phyloP scores from a whole-genome alignment of 1,284 basidiomycete genomes.

The Trichosporon sp. region DNA sequence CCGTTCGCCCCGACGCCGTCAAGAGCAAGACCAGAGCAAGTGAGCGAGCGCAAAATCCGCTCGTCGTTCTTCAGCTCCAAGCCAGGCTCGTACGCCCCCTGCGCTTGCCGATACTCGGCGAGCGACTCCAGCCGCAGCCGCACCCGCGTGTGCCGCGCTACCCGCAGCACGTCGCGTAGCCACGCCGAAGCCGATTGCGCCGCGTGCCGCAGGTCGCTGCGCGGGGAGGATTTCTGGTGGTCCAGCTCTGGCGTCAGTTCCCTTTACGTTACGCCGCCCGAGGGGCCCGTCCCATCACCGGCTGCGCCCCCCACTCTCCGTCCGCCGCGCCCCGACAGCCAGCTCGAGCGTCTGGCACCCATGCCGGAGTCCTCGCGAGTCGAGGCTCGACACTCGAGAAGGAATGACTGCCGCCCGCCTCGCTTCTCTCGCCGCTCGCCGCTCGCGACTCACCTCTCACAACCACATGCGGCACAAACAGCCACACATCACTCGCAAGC shows the following conservation, averaged over 20 bases:
- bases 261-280: background rate
- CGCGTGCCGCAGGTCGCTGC: background rate
- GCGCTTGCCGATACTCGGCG: background rate
- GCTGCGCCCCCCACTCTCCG: too few relatives aligned
- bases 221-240: background rate
- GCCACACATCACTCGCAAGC: background rate
- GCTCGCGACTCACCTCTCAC: background rate
- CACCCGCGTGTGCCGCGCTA: background rate
- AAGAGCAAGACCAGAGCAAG: background rate
- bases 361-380: too few relatives aligned
- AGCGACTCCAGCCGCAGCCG: background rate
- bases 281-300: too few relatives aligned
- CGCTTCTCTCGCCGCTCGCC: background rate
- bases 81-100: background rate
- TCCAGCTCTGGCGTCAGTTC: background rate
- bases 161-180: background rate
- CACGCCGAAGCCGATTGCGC: background rate
- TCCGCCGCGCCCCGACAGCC: too few relatives aligned
- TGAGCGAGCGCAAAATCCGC: background rate
- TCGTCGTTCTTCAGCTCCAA: background rate
- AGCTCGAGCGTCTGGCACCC: too few relatives aligned
- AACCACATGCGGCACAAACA: slow-evolving; percentile 9
- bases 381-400: too few relatives aligned
- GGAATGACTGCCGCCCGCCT: background rate
- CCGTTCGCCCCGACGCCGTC: too few relatives aligned